Base-by-base conservation (phyloP, 257 asterid genomes). In the Salvia splendens region DNA sequence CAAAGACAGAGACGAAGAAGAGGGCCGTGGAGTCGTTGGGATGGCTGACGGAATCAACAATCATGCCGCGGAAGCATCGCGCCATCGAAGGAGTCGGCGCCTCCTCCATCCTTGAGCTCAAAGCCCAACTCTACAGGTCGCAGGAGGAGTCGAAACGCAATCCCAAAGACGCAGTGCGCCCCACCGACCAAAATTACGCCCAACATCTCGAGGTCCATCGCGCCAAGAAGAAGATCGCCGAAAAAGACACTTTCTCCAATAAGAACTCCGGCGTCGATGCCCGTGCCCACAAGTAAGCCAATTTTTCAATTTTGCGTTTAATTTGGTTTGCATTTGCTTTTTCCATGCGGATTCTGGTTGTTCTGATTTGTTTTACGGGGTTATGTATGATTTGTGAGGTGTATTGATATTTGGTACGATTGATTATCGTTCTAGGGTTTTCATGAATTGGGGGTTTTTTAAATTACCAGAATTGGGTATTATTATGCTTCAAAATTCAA, bases 11-110 rank as follows among this genome's bases (percentile, higher is more conserved):
- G 70, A 20, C 80, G 77, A 78, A 73, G 84, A 87, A 82, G 86
- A 73, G 95, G 79, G 81, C 51, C 73, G 91, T 86, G 71, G 97
- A 90, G 45, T 93, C 99, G 17, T 73, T 90, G 67, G 99, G 99
- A 90, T 93, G 99, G 99, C 79, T 93, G 69, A 90, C 99, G 79
- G 99, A 93, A 83, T 89, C 99, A 17, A 48, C 99, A 20, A 86
- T 93, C 32, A 88, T 93, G 99, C 97, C 99, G 49, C 95, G 94
- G 30, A 93, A 93, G 78, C 95, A 85, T 67, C 91, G 95, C 6
- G 70, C 85, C 6, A 93, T 93, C 59, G 95, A 88, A 65, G 99
- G 97, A 12, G 98, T 93, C 7, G 95, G 99, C 5, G 89, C 97
- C 2, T 90, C 99, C 11, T 93, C 99, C 11, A 90, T 89, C 57